Percentiles rank a stretch among this genome's conserved stretches.
Evolutionary conservation across 805 yeast genomes (phyloP).

Genomic region (Tetrapisispora namnaoensis): DNA sequence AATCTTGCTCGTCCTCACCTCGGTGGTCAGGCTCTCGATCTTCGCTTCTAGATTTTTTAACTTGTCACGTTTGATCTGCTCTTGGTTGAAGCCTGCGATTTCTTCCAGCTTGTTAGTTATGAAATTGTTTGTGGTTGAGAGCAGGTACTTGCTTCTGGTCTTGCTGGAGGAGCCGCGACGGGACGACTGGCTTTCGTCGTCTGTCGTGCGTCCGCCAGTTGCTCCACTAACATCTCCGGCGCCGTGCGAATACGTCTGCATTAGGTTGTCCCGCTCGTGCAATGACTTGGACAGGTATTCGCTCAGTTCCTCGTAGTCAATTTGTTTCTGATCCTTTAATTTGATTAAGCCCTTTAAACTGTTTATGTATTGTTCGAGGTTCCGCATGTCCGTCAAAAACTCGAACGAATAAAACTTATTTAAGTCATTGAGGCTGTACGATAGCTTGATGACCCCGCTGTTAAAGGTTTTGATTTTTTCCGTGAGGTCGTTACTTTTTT

Average conservation of each 20-base stretch:
- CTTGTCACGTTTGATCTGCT: conserved; percentile 43
- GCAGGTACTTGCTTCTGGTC: background rate
- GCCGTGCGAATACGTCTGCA: conserved; percentile 37
- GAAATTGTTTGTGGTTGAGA: conserved; percentile 30
- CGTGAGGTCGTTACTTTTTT: conserved; percentile 13
- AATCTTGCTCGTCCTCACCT: conserved; percentile 41
- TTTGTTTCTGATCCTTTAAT: conserved; percentile 80
- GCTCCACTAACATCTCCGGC: background rate
- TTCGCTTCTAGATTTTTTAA: conserved; percentile 40
- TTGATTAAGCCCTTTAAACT: conserved; percentile 62
- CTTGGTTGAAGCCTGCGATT: conserved; percentile 53
- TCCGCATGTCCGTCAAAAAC: conserved; percentile 73
- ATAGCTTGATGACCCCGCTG: conserved; percentile 36
- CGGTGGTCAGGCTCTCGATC: conserved; percentile 40
- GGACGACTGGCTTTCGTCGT: background rate
- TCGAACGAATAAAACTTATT: conserved; percentile 59
- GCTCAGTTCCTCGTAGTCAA: conserved; percentile 78
- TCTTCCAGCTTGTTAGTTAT: conserved; percentile 51
- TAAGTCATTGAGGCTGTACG: conserved; percentile 35
- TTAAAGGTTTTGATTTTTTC: conserved; percentile 37
- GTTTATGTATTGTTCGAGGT: conserved; percentile 70
- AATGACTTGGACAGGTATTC: conserved; percentile 69
- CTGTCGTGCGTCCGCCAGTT: background rate
- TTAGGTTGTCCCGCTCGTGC: conserved; percentile 48
- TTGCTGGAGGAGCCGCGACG: background rate